Evolutionary conservation across 2,329 filamentous ascomycete species (phyloP), one percentile per base, ranked within the genome.

Genomic region (Trichoderma arundinaceum): DNA sequence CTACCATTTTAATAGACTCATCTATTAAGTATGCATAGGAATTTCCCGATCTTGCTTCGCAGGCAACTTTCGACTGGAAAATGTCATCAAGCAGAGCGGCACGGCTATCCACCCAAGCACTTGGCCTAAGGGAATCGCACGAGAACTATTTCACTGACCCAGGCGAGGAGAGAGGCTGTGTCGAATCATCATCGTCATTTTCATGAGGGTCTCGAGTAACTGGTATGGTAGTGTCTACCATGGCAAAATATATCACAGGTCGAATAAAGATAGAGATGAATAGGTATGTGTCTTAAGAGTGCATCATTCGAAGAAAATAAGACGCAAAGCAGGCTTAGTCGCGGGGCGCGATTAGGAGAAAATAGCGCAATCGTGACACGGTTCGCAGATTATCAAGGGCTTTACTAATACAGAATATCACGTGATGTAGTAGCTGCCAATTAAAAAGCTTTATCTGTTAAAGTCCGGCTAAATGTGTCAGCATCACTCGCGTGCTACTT

Each of bases 131-230:
- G 44, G 44, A 48, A 56, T 56, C 19, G 57, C 57, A 13, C 44
- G 3, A 60, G 44, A 60, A 49, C 44, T 39, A 48, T 60, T 60
- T n/a, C 44, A 49, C 57, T 60, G 13, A 60, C 57, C 57, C 43
- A 4, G 43, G 44, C 15, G 57, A 48, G 56, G 41, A 60, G n/a
- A 60, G 12, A 39, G 43, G 57, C 44, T 60, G 57, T 17, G 57
- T 49, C 33, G 57, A 15, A n/a, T 49, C 44, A 17, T 8, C 44
- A n/a, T n/a, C 19, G 17, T 58, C 41, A 32, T 28, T 19, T 32
- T 38, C 44, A 10, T 60, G 13, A 22, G 22, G 13, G 32, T 22
- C 17, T 17, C n/a, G 43, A 22, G 13, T 35, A 7, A 13, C 33
- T 13, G 57, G 39, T 38, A 12, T 19, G 7, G 13, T 6, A 12